Evolutionary conservation across 1,284 basidiomycete species (phyloP).

Genomic region (Hymenochaete sp.): DNA sequence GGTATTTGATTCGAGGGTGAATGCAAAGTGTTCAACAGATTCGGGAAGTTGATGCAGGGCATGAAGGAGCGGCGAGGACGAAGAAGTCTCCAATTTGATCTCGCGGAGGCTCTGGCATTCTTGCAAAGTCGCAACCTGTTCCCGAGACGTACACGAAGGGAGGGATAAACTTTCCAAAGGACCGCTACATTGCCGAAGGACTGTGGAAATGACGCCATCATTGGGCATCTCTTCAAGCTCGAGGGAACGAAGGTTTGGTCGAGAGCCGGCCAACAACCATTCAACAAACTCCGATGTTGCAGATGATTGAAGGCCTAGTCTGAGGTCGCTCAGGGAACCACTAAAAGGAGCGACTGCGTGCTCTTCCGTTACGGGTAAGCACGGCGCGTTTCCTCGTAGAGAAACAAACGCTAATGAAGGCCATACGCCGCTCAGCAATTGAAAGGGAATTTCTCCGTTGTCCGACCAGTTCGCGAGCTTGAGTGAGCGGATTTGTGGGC

Average conservation of each 20-base stretch:
- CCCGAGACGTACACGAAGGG: conserved; percentile 42
- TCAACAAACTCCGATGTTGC: conserved; percentile 52
- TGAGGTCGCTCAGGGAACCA: conserved; percentile 40
- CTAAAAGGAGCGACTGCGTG: conserved; percentile 36
- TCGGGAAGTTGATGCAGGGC: conserved; percentile 43
- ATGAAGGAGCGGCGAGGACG: conserved; percentile 34
- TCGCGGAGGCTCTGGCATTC: conserved; percentile 42
- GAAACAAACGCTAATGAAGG: conserved; percentile 45
- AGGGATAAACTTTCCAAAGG: conserved; percentile 46
- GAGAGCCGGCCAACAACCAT: conserved; percentile 58
- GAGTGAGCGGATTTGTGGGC: conserved; percentile 46
- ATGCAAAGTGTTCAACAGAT: conserved; percentile 43
- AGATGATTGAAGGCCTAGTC: conserved; percentile 50
- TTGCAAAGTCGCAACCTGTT: conserved; percentile 37
- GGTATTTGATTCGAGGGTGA: conserved; percentile 49
- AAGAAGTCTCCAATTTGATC: conserved; percentile 44
- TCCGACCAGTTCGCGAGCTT: conserved; percentile 64
- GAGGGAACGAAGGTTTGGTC: conserved; percentile 35
- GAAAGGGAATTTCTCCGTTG: conserved; percentile 45
- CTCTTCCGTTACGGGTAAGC: conserved; percentile 28
- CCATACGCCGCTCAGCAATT: conserved; percentile 51
- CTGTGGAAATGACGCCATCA: conserved; percentile 41
- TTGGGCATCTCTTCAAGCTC: conserved; percentile 47
- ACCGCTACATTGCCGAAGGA: conserved; percentile 39
- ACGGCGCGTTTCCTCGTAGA: conserved; percentile 51